Base-by-base conservation (phyloP, 1,284 basidiomycete genomes). In the Cryptococcus deneoformans region DNA sequence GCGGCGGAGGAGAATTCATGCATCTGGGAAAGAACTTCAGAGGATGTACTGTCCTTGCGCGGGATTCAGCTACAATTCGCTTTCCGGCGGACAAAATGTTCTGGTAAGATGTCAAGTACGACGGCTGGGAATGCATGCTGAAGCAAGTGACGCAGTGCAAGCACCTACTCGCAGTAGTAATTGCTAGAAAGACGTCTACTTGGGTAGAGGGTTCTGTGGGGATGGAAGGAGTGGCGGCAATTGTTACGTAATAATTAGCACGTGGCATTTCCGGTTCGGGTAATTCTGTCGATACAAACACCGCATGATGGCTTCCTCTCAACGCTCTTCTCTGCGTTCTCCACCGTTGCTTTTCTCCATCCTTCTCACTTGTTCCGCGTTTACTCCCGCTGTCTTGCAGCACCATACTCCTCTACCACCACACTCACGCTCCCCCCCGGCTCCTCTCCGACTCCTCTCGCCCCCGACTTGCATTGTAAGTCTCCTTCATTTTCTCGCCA, bases 41-140 rank as follows among this genome's bases (percentile, higher is more conserved):
- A 57, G 58, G 46, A 64, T 70, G 64, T 75, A 70, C 57, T 76
- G 74, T 54, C 72, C 74, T 5, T 76, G 74, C 58, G 58, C 71
- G 9, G 72, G 74, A 2, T 76, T 67, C 51, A 63, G 64, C 20
- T 73, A 69, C 66, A 71, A 74, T 50, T 65, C 70, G 20, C 57
- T 76, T 5, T 57, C 62, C 10, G 65, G 67, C 2, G 70, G 65
- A 14, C 58, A 58, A 44, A 69, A 62, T 34, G 57, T 68, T 2
- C 52, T 76, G 37, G 74, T 72, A 47, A 67, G 71, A 62, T 3
- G 1, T 11, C n/a, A n/a, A 16, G 20, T 29, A n/a, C 6, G 5
- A 20, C 3, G 29, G 12, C 45, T 43, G 53, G 48, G 46, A 20
- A 37, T 49, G 38, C 20, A 20, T 20, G 20, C 20, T 20, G 20